These are phyloP conservation scores for Candida sanyaensis DNA, from an alignment of 1,139 yeast genomes.

Conservation along the genomic window DNA sequence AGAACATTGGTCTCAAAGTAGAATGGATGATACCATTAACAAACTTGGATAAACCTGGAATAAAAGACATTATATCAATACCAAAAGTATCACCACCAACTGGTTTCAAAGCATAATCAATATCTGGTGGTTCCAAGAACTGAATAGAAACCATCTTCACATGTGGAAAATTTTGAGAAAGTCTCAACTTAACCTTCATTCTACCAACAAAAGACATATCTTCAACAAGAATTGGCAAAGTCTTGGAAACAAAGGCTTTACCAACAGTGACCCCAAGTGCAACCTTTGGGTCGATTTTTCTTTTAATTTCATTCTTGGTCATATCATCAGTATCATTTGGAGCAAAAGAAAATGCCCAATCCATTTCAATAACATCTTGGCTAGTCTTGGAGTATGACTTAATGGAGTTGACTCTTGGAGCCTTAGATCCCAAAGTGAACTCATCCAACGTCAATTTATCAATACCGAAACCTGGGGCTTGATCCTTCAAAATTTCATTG, in stretches of 20 bases:
- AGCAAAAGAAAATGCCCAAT: conserved; percentile 77
- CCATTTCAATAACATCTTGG: conserved; percentile 71
- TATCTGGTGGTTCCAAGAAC: conserved; percentile 73
- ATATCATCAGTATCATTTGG: conserved; percentile 82
- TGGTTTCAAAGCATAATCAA: conserved; percentile 81
- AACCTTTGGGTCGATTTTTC: conserved; percentile 75
- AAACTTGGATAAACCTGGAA: conserved; percentile 77
- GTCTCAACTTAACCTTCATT: conserved; percentile 64
- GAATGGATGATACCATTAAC: conserved; percentile 71
- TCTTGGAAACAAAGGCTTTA: conserved; percentile 72
- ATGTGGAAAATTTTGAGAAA: conserved; percentile 70
- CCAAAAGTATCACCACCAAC: conserved; percentile 87
- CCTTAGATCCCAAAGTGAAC: conserved; percentile 76
- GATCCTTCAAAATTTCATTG: conserved; percentile 64
- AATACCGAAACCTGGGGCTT: conserved; percentile 81
- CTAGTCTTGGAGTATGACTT: conserved; percentile 72
- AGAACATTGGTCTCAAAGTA: conserved; percentile 71
- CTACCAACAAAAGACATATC: conserved; percentile 76
- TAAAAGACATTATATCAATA: conserved; percentile 76
- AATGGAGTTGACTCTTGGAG: conserved; percentile 72
- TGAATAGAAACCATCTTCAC: conserved; percentile 70
- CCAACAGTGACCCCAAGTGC: conserved; percentile 79
- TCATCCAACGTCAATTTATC: conserved; percentile 71
- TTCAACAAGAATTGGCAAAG: conserved; percentile 75
- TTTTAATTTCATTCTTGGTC: conserved; percentile 72